A percentile compares a stretch with the other conserved stretches of the same genome.
These are phyloP conservation scores for Lasiodiplodia citricola DNA, from an alignment of 2,329 filamentous ascomycete species.

Conservation along the genomic window DNA sequence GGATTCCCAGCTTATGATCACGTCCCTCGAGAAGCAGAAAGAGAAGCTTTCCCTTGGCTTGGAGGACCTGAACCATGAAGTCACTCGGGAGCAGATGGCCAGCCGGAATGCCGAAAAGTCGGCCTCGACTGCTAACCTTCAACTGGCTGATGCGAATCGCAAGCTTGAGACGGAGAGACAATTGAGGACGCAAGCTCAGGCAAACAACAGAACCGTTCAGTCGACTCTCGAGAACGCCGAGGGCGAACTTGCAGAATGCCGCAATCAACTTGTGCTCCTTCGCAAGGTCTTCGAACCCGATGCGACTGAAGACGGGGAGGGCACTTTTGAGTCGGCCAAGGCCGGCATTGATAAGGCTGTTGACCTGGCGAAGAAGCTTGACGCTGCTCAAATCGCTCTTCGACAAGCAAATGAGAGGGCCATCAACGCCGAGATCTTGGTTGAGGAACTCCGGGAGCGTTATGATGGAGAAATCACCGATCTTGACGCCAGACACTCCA, in stretches of 20 bases:
- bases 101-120: conserved; percentile 90
- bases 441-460: conserved; percentile 76
- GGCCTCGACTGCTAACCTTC: conserved; percentile 77
- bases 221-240: conserved; percentile 78
- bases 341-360: conserved; percentile 70
- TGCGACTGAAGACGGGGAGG: conserved; percentile 59
- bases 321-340: conserved; percentile 71
- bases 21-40: conserved; percentile 88
- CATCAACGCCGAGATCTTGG: conserved; percentile 79
- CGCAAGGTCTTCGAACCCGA: conserved; percentile 87
- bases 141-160: conserved; percentile 87
- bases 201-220: conserved; percentile 82
- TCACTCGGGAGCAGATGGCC: conserved; percentile 86
- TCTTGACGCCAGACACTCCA: conserved; percentile 63
- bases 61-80: conserved; percentile 91
- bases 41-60: conserved; percentile 88
- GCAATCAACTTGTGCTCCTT: conserved; percentile 78
- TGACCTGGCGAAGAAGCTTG: conserved; percentile 83
- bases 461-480: conserved; percentile 74
- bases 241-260: conserved; percentile 79
- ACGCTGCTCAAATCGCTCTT: conserved; percentile 86
- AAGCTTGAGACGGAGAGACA: conserved; percentile 91
- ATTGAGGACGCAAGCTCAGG: conserved; percentile 81
- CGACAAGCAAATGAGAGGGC: conserved; percentile 82
- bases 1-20: conserved; percentile 81